Base-by-base conservation (phyloP, 176 grass and related monocot species). In the Paspalum notatum region DNA sequence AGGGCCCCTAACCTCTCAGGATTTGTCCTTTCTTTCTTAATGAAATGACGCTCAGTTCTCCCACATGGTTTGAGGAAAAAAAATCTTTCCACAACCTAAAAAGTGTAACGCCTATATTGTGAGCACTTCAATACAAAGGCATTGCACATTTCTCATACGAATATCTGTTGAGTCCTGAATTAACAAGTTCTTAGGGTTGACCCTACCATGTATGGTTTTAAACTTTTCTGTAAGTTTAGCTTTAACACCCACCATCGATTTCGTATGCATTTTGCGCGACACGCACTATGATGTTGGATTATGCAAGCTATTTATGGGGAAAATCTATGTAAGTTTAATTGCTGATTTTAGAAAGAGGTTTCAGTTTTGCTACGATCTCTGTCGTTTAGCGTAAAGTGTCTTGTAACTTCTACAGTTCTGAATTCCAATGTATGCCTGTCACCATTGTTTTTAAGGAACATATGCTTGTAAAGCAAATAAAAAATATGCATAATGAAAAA, bases 321-420 rank as follows among this genome's bases (percentile, higher is more conserved):
- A 40, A 17, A 38, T 8, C 38, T 61, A 54, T 41, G 42, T 5
- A 59, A 42, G 7, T 43, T 26, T 26, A 5, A 10, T 50, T 69
- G 6, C 18, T 78, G 27, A 70, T 9, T 85, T 47, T 72, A 72
- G 13, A 54, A 60, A 46, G 40, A 68, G 15, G 41, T 50, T 61
- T 32, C 32, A 32, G 32, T 32, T 32, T 32, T 45, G 8, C n/a
- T 11, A 40, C 55, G 14, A 20, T 13, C 57, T 79, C 22, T 7
- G 5, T 76, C 12, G 11, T 18, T 55, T 65, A 22, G 45, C 46
- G 8, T 18, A 50, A 65, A 46, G 44, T 4, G 4, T 40, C 49
- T 75, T 85, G 39, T 44, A 45, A 18, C 20, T 62, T 78, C 32
- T 51, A 25, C 15, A 18, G 51, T 60, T 58, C 68, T 8, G 8